Conservation (phyloP, 257 asterid species). For the Jacaranda mimosifolia region DNA sequence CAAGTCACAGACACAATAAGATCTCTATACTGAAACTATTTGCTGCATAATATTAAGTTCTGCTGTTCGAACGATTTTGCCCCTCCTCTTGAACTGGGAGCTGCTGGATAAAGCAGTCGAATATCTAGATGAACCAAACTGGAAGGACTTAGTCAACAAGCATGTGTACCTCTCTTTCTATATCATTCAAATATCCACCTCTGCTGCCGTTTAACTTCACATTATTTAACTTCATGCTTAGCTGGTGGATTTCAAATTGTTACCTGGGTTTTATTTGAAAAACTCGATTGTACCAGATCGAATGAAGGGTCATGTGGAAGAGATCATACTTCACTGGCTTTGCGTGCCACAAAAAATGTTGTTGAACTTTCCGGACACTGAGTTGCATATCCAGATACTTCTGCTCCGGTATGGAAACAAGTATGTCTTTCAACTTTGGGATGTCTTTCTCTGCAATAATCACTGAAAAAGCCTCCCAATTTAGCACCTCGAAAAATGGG, state of each 20-base stretch:
- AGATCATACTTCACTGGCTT: conserved; percentile 81
- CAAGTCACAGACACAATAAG: conserved; percentile 15
- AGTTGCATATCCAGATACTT: conserved; percentile 75
- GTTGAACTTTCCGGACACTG: conserved; percentile 71
- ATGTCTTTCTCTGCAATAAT: conserved; percentile 79
- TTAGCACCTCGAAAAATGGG: conserved; percentile 82
- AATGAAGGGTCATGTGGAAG: conserved; percentile 95
- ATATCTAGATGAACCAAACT: neutral
- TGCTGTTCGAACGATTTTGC: neutral
- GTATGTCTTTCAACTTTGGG: conserved; percentile 63
- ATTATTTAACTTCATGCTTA: neutral
- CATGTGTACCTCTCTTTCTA: neutral
- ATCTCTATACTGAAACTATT: conserved; percentile 23
- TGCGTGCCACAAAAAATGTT: conserved; percentile 88
- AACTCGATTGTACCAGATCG: conserved; percentile 90
- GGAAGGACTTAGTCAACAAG: neutral
- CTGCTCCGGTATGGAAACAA: conserved; percentile 62
- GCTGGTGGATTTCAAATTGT: neutral
- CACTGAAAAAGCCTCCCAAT: conserved; percentile 77
- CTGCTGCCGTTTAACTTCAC: too few species aligned
- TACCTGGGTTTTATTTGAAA: conserved; percentile 74
- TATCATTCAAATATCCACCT: too few species aligned
- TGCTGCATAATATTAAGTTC: neutral
- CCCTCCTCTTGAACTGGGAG: neutral
- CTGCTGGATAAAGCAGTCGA: neutral